Conservation (phyloP, 768 basidiomycete genomes). For the Macrocybe gigantea region DNA sequence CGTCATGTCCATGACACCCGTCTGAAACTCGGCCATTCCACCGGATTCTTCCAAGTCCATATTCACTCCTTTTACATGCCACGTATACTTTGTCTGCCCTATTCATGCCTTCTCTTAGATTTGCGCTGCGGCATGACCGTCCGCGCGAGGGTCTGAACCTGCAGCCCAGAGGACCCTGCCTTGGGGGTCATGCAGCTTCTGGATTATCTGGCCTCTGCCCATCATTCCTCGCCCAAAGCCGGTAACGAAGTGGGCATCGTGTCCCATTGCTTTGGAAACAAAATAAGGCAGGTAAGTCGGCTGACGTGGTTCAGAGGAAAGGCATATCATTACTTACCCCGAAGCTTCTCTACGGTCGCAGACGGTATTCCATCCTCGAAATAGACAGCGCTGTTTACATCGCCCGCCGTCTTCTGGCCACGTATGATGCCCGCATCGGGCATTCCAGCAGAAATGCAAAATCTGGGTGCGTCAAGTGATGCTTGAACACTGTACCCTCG, state of each 20-base stretch:
- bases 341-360: constrained; percentile 59
- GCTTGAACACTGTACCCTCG: constrained; percentile 85
- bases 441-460: constrained; percentile 87
- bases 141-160: constrained; percentile 84
- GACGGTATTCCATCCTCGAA: constrained; percentile 78
- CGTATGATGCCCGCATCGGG: constrained; percentile 48
- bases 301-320: too few relatives aligned
- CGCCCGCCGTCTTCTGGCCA: constrained; percentile 46
- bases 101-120: constrained; percentile 39
- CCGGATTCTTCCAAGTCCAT: too few relatives aligned
- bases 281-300: too few relatives aligned
- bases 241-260: constrained; percentile 59
- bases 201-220: constrained; percentile 89
- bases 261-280: constrained; percentile 72
- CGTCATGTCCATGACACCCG: too few relatives aligned
- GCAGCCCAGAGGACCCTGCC: constrained; percentile 89
- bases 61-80: too few relatives aligned
- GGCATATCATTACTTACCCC: constrained; percentile 36
- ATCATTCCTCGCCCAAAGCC: constrained; percentile 62
- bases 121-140: constrained; percentile 84
- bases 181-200: constrained; percentile 59
- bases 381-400: constrained; percentile 80
- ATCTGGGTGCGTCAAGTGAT: constrained; percentile 90
- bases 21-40: too few relatives aligned
- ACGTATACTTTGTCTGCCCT: background rate